Evolutionary conservation across 192 early-diverging fungal genomes (phyloP), one percentile per base, ranked within the genome.

Genomic region (Phlyctochytrium bullatum): DNA sequence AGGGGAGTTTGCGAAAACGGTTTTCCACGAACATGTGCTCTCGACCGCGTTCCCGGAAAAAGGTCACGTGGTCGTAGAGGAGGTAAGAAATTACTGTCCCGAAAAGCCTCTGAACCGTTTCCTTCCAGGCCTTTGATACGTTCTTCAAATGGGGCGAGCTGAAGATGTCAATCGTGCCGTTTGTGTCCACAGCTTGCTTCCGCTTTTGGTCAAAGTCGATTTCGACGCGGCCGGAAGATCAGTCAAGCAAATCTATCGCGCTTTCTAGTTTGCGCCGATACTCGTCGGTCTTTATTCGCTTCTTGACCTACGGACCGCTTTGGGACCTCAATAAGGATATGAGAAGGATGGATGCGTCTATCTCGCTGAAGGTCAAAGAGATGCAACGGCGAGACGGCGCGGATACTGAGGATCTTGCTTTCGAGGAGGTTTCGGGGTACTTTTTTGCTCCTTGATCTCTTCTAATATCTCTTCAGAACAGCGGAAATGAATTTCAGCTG

Each of bases 251-350:
- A 34, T 33, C 32, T 20, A 34, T 20, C 16, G 63, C 63, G 10
- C 24, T 64, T 10, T 10, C 16, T n/a, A 64, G 63, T 29, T 24
- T 64, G 34, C 6, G 32, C 30, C 32, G n/a, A 1, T 81, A 77
- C 36, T 36, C 34, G 17, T 30, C 52, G 6, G 64, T 77, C 50
- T 69, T 85, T 0, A 52, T 71, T 1, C 50, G 53, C 10, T 34
- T 85, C 1, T 52, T 82, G 2, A 33, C 75, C 2, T 85, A 75
- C 66, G 83, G 83, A 0, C 83, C 83, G 20, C n/a, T 73, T 17
- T 52, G 81, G 50, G 82, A 84, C 27, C 52, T 32, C 14, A 53
- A 67, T 53, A 68, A 79, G 30, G 80, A 84, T 16, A 78, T 80
- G 34, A 76, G 82, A 57, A 77, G 78, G 36, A 31, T 82, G n/a